Evolutionary conservation across 805 yeast species (phyloP), one percentile per base, ranked within the genome.

Genomic region (Groenewaldozyma salmanticensis): DNA sequence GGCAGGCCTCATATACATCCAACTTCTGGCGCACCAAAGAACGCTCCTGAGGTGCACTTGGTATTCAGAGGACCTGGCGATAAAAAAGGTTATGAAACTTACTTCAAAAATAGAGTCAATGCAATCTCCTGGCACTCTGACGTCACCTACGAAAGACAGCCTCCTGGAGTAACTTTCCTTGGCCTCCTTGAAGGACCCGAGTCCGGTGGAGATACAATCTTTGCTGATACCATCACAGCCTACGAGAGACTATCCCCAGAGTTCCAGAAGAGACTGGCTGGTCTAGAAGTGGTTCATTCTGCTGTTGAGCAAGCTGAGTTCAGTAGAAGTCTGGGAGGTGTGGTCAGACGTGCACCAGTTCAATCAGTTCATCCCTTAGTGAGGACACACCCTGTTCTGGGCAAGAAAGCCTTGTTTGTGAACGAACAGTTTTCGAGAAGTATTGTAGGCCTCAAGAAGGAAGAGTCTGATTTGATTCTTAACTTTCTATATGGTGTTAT

Each of bases 1-100:
- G 88, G 90, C 27, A 75, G 77, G 24, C 67, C 77, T 45, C 87
- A 81, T 59, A 69, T 78, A 44, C 88, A 81, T 54, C 84, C 84
- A 33, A 76, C 83, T 5, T 74, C 82, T 6, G 86, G 86, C 16
- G 77, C 81, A 7, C 86, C 82, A 21, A 64, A 61, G 45, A 67
- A 65, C 5, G 64, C 62, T 44, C 79, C 82, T 4, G 77, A 77
- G 44, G 67, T 80, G 47, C 84, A 78, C 49, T 62, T 79, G 31
- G 75, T 77, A 16, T 77, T 73, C 58, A 66, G 81, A 39, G 60
- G 67, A 37, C n/a, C n/a, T n/a, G n/a, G n/a, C n/a, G n/a, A n/a
- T n/a, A 65, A 65, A 34, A 65, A 61, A 31, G 53, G 49, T 31
- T 36, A 38, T 59, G 67, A 45, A 22, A 35, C 42, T 6, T 42